phyloP scores from a whole-genome alignment of 2,329 filamentous ascomycete species.

The Fusarium tuaranense region DNA sequence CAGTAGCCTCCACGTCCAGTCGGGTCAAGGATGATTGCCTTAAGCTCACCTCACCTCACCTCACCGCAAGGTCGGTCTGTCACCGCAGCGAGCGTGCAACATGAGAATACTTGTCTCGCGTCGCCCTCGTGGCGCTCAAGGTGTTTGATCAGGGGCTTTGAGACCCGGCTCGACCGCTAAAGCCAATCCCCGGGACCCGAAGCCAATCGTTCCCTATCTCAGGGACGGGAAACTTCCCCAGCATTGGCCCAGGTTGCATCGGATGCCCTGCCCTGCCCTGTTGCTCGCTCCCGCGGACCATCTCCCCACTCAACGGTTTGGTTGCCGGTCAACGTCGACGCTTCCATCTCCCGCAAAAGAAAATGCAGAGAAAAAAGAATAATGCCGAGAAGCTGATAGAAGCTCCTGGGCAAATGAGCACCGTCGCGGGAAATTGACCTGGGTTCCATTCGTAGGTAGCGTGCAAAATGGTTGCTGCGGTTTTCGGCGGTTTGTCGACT shows the following conservation, averaged over 20 bases:
- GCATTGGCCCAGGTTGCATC: neutral
- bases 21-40: neutral
- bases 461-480: constrained; percentile 32
- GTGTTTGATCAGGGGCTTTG: neutral
- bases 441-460: constrained; percentile 9
- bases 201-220: constrained; percentile 31
- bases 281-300: constrained; percentile 12
- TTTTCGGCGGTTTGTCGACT: constrained; percentile 39
- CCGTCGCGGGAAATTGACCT: constrained; percentile 22
- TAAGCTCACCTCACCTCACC: constrained; percentile 24
- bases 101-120: constrained; percentile 1
- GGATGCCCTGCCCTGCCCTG: constrained; percentile 9
- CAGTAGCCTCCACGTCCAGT: constrained; percentile 1
- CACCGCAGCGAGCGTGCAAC: constrained; percentile 8
- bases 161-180: neutral
- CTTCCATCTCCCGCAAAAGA: constrained; percentile 20
- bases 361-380: constrained; percentile 4
- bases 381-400: constrained; percentile 19
- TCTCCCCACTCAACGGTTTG: constrained; percentile 20
- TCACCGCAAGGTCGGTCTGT: constrained; percentile 33
- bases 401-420: constrained; percentile 11
- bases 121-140: constrained; percentile 3
- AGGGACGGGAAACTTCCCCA: constrained; percentile 24
- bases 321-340: constrained; percentile 13
- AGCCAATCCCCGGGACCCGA: constrained; percentile 34